Conservation (phyloP, 2,329 filamentous ascomycete genomes). For the Xylariaceae sp. region DNA sequence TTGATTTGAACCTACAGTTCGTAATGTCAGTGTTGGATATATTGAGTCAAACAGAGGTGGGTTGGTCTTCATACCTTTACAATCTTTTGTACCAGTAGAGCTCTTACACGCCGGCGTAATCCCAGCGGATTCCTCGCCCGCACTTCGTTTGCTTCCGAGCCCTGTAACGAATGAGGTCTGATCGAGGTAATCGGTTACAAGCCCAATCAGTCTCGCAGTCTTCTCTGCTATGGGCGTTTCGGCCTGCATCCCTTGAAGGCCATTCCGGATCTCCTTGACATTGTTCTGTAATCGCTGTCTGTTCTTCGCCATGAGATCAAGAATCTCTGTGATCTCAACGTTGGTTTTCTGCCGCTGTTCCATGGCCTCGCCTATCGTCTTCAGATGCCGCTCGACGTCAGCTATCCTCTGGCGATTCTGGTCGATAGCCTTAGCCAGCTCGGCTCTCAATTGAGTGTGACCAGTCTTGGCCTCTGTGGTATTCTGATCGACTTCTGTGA, state of each 20-base stretch:
- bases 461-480: background rate
- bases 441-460: background rate
- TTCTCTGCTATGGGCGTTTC: background rate
- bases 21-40: background rate
- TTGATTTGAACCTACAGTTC: background rate
- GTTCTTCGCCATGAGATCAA: background rate
- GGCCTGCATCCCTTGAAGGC: background rate
- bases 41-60: too few species aligned
- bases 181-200: background rate
- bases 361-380: background rate
- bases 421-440: slow-evolving; percentile 1
- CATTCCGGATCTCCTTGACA: background rate
- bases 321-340: background rate
- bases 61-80: background rate
- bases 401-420: background rate
- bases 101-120: background rate
- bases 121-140: background rate
- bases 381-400: background rate
- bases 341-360: background rate
- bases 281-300: background rate
- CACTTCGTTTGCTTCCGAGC: background rate
- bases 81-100: background rate
- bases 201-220: slow-evolving; percentile 4
- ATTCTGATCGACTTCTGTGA: background rate
- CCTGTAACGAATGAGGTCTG: background rate